These are phyloP conservation scores for Aspergillus fumigatus DNA, from an alignment of 2,329 filamentous ascomycete species.

Conservation along the genomic window DNA sequence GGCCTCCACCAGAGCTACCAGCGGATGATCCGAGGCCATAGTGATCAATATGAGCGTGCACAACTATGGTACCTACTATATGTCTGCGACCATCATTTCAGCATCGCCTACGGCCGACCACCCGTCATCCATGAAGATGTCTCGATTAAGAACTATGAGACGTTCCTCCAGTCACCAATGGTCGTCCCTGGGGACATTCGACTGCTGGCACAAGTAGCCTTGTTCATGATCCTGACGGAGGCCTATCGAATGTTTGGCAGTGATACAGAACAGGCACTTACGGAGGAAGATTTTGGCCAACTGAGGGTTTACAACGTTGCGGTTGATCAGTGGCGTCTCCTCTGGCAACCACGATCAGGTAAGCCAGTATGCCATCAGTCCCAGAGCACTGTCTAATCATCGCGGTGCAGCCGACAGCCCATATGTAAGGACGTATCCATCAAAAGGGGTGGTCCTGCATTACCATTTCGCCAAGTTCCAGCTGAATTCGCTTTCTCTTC, in stretches of 20 bases:
- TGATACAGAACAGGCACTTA: conserved; percentile 50
- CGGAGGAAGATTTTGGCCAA: conserved; percentile 50
- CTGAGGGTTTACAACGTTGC: conserved; percentile 43
- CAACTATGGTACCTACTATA: conserved; percentile 61
- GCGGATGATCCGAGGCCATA: conserved; percentile 46
- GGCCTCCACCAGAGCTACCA: conserved; percentile 53
- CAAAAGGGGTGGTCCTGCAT: conserved; percentile 49
- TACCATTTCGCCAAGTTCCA: conserved; percentile 53
- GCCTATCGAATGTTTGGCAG: conserved; percentile 55
- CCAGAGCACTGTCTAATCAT: background rate
- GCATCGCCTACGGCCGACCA: conserved; percentile 57
- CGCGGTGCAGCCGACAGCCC: conserved; percentile 36
- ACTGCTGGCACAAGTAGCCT: conserved; percentile 54
- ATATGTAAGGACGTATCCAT: conserved; percentile 46
- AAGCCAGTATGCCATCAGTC: conserved; percentile 11
- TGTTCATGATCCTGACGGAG: conserved; percentile 56
- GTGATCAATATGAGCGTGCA: conserved; percentile 51
- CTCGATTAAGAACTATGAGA: conserved; percentile 55
- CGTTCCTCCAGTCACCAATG: conserved; percentile 49
- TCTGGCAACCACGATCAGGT: conserved; percentile 46
- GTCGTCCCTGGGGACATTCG: conserved; percentile 53
- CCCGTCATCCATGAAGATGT: conserved; percentile 56
- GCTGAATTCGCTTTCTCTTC: conserved; percentile 43
- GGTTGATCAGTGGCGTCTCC: conserved; percentile 50
- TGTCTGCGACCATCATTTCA: conserved; percentile 63